A percentile compares a stretch with the other conserved stretches of the same genome.
These are phyloP conservation scores for Cladophialophora carrionii DNA, from an alignment of 2,329 filamentous ascomycete genomes.

Conservation along the genomic window DNA sequence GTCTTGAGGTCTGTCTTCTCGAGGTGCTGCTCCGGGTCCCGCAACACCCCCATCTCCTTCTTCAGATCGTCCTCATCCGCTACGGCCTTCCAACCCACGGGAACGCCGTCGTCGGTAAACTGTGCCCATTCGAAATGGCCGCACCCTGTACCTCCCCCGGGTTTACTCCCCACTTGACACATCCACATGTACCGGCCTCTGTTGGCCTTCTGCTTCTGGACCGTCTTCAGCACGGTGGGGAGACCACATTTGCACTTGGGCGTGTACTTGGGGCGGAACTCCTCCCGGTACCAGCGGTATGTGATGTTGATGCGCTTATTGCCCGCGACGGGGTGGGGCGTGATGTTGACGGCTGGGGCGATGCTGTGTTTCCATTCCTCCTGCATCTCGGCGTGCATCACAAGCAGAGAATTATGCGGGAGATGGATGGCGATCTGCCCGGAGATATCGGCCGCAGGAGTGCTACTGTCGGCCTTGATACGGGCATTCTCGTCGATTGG, in stretches of 20 bases:
- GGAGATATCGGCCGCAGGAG: slow-evolving; percentile 60
- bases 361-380: slow-evolving; percentile 95
- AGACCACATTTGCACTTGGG: slow-evolving; percentile 77
- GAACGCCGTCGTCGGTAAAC: slow-evolving; percentile 84
- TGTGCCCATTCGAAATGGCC: slow-evolving; percentile 82
- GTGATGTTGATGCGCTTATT: slow-evolving; percentile 90
- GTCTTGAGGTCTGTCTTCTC: neutral
- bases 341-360: slow-evolving; percentile 71
- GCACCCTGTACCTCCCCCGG: slow-evolving; percentile 58
- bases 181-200: slow-evolving; percentile 89
- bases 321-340: slow-evolving; percentile 80
- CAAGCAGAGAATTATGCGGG: slow-evolving; percentile 87
- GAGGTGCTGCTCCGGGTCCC: neutral
- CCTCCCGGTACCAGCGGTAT: slow-evolving; percentile 81
- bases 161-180: slow-evolving; percentile 69
- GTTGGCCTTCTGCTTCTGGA: slow-evolving; percentile 76
- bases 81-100: slow-evolving; percentile 57
- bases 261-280: slow-evolving; percentile 75
- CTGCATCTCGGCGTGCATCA: slow-evolving; percentile 99
- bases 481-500: slow-evolving; percentile 40
- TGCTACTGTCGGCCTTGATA: slow-evolving; percentile 28
- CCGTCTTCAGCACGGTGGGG: slow-evolving; percentile 71
- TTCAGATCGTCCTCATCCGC: neutral
- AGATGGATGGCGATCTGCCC: slow-evolving; percentile 92
- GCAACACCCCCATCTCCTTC: neutral